Evolutionary conservation across 495 filamentous ascomycete species (phyloP).

Genomic region (Daldinia decipiens): DNA sequence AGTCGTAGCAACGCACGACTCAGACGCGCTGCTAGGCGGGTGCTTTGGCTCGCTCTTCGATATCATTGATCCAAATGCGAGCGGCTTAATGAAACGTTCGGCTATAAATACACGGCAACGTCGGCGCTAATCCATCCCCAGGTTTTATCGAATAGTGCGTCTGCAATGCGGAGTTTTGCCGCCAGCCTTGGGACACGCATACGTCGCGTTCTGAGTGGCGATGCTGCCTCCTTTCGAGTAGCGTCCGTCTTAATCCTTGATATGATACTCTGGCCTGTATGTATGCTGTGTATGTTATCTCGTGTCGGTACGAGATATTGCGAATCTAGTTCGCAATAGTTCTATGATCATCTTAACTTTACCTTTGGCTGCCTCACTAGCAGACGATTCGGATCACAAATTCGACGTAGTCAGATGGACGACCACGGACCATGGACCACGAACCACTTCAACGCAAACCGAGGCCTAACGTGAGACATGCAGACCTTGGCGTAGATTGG

Average conservation of each 20-base stretch:
- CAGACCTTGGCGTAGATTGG: slow-evolving; percentile 32
- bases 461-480: slow-evolving; percentile 28
- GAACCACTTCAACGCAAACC: slow-evolving; percentile 7
- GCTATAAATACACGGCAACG: slow-evolving; percentile 12
- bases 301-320: neutral
- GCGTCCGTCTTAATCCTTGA: neutral
- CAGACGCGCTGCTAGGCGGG: slow-evolving; percentile 6
- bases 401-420: slow-evolving; percentile 25
- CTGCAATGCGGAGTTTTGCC: slow-evolving; percentile 7
- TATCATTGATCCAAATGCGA: slow-evolving; percentile 14
- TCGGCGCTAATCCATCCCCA: slow-evolving; percentile 1
- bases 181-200: slow-evolving; percentile 13
- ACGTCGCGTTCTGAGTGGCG: slow-evolving; percentile 14
- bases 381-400: slow-evolving; percentile 2
- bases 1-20: slow-evolving; percentile 1
- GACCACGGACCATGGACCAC: neutral
- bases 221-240: slow-evolving; percentile 2
- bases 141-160: slow-evolving; percentile 5
- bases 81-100: slow-evolving; percentile 4
- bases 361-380: slow-evolving; percentile 21
- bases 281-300: neutral
- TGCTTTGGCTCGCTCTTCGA: neutral
- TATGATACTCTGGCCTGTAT: slow-evolving; percentile 11
- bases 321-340: slow-evolving; percentile 6
- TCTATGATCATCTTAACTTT: slow-evolving; percentile 5